Base-by-base conservation (phyloP, 1,284 basidiomycete species). In the Trichosporon sp. region DNA sequence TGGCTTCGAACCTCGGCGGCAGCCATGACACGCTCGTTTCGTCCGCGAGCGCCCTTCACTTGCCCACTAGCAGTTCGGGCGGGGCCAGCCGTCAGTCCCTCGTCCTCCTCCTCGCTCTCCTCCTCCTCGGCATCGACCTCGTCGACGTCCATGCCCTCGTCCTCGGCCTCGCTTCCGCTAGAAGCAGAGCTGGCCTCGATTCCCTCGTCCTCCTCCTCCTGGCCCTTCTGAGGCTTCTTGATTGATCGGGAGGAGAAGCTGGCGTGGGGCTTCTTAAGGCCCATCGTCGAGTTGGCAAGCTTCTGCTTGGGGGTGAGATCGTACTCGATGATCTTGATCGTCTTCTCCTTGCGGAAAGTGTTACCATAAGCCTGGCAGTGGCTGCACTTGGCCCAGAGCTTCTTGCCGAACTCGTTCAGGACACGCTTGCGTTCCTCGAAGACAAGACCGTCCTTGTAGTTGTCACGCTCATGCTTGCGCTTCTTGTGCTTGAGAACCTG, bases 1-100 rank as follows among this genome's bases (percentile, higher is more conserved):
- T 99, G 96, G 31, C 92, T 92, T 69, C 96, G 91, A 78, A 94
- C 96, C 85, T 99, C 97, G 79, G 92, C 91, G 12, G 95, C 89
- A 1, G 94, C 87, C 81, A 99, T 87, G 67, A 98, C 91, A 56
- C 95, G 91, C 84, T 98, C 96, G 78, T 91, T 91, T 43, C 92
- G 88, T 56, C 91, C 92, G 68, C 91, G 88, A 38, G 84, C 82
- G 1, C 89, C 90, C 84, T 95, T 96, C 75, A 90, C 82, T 77
- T 88, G 90, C 46, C 92, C 93, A 75, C 89, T 92, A 5, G 89
- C 91, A n/a, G 91, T 88, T 78, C 88, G 88, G 10, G 73, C 71
- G 4, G 56, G 83, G 6, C 85, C 84, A 4, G 89, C 88, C 6
- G 87, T 84, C 31, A 82, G 76, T 7, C 81, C 81, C 16, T 79